A percentile compares a stretch with the other conserved stretches of the same genome.
These are phyloP conservation scores for Saussurea involucrata DNA, from an alignment of 129 eudicot genomes.

Conservation along the genomic window DNA sequence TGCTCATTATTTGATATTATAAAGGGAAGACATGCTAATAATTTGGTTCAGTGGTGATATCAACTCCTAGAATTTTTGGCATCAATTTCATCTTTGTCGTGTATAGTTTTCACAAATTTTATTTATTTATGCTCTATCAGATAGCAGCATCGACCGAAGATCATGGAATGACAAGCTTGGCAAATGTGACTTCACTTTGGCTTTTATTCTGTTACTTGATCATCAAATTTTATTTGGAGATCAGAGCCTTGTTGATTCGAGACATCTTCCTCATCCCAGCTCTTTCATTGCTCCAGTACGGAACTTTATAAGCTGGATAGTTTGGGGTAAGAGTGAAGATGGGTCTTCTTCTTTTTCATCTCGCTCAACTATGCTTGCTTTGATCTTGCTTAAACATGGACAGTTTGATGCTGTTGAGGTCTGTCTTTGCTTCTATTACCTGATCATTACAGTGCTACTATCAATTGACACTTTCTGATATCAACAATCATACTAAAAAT, in stretches of 20 bases:
- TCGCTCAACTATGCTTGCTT: slow-evolving; percentile 76
- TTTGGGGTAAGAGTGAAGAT: slow-evolving; percentile 70
- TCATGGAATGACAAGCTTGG: slow-evolving; percentile 84
- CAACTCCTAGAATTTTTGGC: not conserved
- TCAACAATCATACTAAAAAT: slow-evolving; percentile 15
- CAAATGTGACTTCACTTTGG: slow-evolving; percentile 71
- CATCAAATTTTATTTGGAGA: slow-evolving; percentile 41
- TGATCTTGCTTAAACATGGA: slow-evolving; percentile 70
- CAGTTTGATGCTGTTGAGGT: slow-evolving; percentile 94
- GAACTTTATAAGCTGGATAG: slow-evolving; percentile 81
- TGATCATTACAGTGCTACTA: not conserved
- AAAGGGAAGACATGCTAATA: not conserved
- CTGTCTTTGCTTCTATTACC: slow-evolving; percentile 8
- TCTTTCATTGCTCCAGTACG: slow-evolving; percentile 48
- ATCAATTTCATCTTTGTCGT: not conserved
- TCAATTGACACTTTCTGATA: not conserved
- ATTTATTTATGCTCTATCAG: slow-evolving; percentile 33
- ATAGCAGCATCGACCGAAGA: slow-evolving; percentile 46
- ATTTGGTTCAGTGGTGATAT: slow-evolving; percentile 1
- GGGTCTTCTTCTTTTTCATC: slow-evolving; percentile 59
- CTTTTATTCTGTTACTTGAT: slow-evolving; percentile 54
- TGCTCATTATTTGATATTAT: not conserved
- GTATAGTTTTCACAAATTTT: not conserved
- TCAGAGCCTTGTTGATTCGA: slow-evolving; percentile 31
- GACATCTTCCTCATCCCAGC: slow-evolving; percentile 56